A percentile compares a stretch with the other conserved stretches of the same genome.
Evolutionary conservation across 176 grass and related monocot genomes (phyloP).

Genomic region (Hordeum vulgare): MorexV3_pseudomolecules_assembly NC_058520.1:553301278-553301777

Average conservation of each 20-base stretch:
- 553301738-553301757: neutral
- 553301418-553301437: slow-evolving; percentile 66
- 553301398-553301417: slow-evolving; percentile 59
- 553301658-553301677: neutral
- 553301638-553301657: neutral
- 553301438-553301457: slow-evolving; percentile 87
- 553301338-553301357: slow-evolving; percentile 49
- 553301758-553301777: neutral
- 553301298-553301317: slow-evolving; percentile 80
- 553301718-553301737: neutral
- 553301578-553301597: slow-evolving; percentile 2
- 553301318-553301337: slow-evolving; percentile 38
- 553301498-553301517: slow-evolving; percentile 63
- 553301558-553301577: neutral
- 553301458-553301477: slow-evolving; percentile 84
- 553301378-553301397: slow-evolving; percentile 82
- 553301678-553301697: neutral
- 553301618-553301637: neutral
- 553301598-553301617: slow-evolving; percentile 2
- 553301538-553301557: neutral
- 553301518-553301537: neutral
- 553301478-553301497: slow-evolving; percentile 70
- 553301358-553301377: slow-evolving; percentile 67
- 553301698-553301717: neutral
- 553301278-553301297: slow-evolving; percentile 84